Conservation (phyloP, 257 asterid genomes). For the Solanum tarapatanum region DNA sequence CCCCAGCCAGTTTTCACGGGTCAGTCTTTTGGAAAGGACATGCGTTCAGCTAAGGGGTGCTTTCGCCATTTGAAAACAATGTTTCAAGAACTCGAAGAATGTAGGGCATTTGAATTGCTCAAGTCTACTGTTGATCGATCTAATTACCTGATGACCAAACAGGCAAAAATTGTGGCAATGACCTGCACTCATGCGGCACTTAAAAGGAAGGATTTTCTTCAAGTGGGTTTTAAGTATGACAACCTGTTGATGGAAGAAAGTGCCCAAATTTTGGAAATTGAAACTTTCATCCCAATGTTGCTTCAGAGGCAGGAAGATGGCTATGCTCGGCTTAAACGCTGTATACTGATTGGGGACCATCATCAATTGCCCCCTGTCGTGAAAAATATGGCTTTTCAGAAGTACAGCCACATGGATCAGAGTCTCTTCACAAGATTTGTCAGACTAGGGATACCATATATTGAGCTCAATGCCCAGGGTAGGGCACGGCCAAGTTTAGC, state of each 20-base stretch:
- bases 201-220: slow-evolving; percentile 88
- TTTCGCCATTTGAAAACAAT: slow-evolving; percentile 83
- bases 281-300: slow-evolving; percentile 94
- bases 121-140: slow-evolving; percentile 93
- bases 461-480: slow-evolving; percentile 98
- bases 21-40: slow-evolving; percentile 65
- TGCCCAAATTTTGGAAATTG: slow-evolving; percentile 97
- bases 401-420: slow-evolving; percentile 99
- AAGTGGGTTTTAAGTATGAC: slow-evolving; percentile 90
- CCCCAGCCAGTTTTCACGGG: slow-evolving; percentile 70
- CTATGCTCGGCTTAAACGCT: slow-evolving; percentile 93
- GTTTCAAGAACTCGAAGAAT: slow-evolving; percentile 98
- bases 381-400: slow-evolving; percentile 99
- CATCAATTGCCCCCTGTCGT: slow-evolving; percentile 99
- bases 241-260: slow-evolving; percentile 98
- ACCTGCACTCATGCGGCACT: slow-evolving; percentile 99
- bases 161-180: slow-evolving; percentile 98
- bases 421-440: slow-evolving; percentile 95
- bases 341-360: slow-evolving; percentile 98
- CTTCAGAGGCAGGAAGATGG: slow-evolving; percentile 99
- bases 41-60: slow-evolving; percentile 93
- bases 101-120: slow-evolving; percentile 95
- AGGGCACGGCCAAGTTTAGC: slow-evolving; percentile 98
- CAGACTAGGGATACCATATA: slow-evolving; percentile 89
- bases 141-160: slow-evolving; percentile 91